Base-by-base conservation (phyloP, 768 basidiomycete genomes). In the Tricholomella constricta region DNA sequence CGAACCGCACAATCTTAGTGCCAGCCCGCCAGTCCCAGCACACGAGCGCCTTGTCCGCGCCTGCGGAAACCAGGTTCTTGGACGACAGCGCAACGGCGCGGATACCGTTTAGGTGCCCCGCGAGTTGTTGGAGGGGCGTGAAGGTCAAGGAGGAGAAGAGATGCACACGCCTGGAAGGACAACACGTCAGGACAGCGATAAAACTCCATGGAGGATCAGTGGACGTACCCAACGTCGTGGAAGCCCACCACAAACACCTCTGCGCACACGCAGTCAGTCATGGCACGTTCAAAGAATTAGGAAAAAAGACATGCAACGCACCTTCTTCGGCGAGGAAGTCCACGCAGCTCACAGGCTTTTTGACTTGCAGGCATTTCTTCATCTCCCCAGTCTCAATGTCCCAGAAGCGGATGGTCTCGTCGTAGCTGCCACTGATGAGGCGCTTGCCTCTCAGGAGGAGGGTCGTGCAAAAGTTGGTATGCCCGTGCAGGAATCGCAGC, bases 321-420 rank as follows among this genome's bases (percentile, higher is more conserved):
- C 88, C 88, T 71, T 92, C 89, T 48, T 91, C 88, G 1, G 84
- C 81, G 57, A 91, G 71, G 67, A 89, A 94, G 64, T 94, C 91
- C 36, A 95, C 83, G 68, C 94, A 93, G 55, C 91, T 91, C 29
- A 95, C 91, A 1, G 92, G 88, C 61, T 93, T 94, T 74, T 93
- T 94, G 10, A 92, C 91, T 51, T 82, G 78, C 38, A 94, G 64
- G 59, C 88, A 91, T 62, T 88, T 89, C 70, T 86, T 86, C 70
- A 77, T 74, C 62, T 77, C 77, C 12, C 79, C 79, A 0, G 74
- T 79, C 45, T 79, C 76, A 10, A 96, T 79, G 65, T 94, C 89
- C 94, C 93, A 96, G 69, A 96, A 91, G 11, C 93, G 79, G 55
- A 96, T 94, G 1, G 89, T 92, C 68, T 94, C 93, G 51, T 95